Base-by-base conservation (phyloP, 2,329 filamentous ascomycete genomes). In the Lachnellula occidentalis region DNA sequence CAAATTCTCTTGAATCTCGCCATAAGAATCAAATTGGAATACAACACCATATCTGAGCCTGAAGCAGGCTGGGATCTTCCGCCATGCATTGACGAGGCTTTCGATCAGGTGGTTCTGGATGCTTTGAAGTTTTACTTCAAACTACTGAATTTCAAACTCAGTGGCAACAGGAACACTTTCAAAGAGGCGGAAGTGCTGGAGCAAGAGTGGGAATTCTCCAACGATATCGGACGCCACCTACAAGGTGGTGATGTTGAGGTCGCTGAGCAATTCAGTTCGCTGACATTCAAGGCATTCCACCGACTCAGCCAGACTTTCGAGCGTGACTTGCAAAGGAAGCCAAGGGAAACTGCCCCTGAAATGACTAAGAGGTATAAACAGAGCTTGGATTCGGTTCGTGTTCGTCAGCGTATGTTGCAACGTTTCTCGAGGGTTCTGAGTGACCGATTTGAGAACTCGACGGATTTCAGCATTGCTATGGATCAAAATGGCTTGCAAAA, bases 281-380 rank as follows among this genome's bases (percentile, higher is more conserved):
- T 99, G 58, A 97, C 94, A 1, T 92, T 90, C 67, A 97, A 96
- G 72, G 92, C 92, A 8, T 79, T 97, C 57, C 88, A 88, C 63
- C 87, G 94, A 48, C 78, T 99, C 51, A 95, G 90, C 67, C 81
- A 86, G 58, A 94, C 94, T 17, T 99, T 97, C 64, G 94, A 97
- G 70, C 86, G 86, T 64, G 94, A 99, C 70, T 77, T 97, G 49
- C 87, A 92, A 61, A 82, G 87, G 53, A 87, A 90, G 63, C 86
- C 89, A 1, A 90, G 91, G 63, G 92, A 97, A 72, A 87, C 86
- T 54, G 83, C 86, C 1, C 75, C 83, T 8, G 92, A 96, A 59
- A 95, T 96, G 87, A 95, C 94, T 71, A 96, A 95, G 74, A 84
- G 94, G 45, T 99, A 97, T 77, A 97, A 96, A 73, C 87, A 90